A percentile compares a stretch with the other conserved stretches of the same genome.
Evolutionary conservation across 116 monocot species (phyloP).

Genomic region (Posidonia oceanica): DNA sequence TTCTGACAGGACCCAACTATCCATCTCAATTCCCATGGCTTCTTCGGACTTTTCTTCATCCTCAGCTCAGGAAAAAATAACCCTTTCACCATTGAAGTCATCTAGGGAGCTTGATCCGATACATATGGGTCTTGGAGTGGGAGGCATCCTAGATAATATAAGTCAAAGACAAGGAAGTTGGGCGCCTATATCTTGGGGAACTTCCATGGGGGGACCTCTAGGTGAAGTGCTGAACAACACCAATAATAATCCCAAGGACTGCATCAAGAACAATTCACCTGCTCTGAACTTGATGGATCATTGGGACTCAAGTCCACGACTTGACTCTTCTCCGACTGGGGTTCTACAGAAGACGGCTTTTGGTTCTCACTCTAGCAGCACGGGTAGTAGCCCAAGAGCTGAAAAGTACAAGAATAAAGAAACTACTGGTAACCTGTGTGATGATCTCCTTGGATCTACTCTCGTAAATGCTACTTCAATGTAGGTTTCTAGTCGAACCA

Average conservation of each 20-base stretch:
- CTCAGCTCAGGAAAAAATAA: slow-evolving; percentile 32
- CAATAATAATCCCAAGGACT: slow-evolving; percentile 27
- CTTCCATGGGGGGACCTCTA: slow-evolving; percentile 73
- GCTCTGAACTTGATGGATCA: slow-evolving; percentile 45
- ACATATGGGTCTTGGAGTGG: slow-evolving; percentile 29
- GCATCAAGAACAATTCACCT: slow-evolving; percentile 30
- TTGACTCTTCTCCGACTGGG: slow-evolving; percentile 62
- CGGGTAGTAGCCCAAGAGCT: slow-evolving; percentile 69
- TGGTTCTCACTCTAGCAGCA: slow-evolving; percentile 65
- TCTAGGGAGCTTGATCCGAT: slow-evolving; percentile 36
- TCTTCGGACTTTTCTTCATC: slow-evolving; percentile 58
- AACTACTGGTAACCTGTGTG: slow-evolving; percentile 20
- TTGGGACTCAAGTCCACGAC: slow-evolving; percentile 45
- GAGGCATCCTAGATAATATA: slow-evolving; percentile 8
- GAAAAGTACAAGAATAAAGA: slow-evolving; percentile 35
- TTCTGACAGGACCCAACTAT: slow-evolving; percentile 60
- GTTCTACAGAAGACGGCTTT: slow-evolving; percentile 78
- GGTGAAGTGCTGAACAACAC: slow-evolving; percentile 84
- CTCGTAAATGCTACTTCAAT: slow-evolving; percentile 33
- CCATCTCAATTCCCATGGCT: slow-evolving; percentile 62
- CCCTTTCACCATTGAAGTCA: slow-evolving; percentile 31
- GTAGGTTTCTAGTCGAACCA: slow-evolving; percentile 4
- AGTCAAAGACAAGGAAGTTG: slow-evolving; percentile 23
- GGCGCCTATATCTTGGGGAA: slow-evolving; percentile 45
- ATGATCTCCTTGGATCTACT: slow-evolving; percentile 42